Evolutionary conservation across 139 green algal genomes (phyloP).

Genomic region (Chlamydomonas eustigma): DNA sequence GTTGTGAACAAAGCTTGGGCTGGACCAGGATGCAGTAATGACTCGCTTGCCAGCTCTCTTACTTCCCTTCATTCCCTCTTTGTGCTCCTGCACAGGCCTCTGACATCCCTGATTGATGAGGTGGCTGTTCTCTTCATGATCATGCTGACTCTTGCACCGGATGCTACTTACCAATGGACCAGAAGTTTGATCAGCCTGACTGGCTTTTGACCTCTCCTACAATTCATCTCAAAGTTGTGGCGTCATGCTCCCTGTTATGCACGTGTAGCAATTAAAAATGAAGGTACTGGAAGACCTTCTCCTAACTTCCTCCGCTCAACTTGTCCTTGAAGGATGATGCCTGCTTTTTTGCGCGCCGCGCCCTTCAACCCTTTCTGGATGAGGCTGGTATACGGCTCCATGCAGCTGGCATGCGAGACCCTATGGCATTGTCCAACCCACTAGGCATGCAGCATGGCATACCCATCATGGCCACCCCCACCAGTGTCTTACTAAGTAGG

Average conservation of each 20-base stretch:
- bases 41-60: background rate
- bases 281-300: no score
- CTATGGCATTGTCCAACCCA: slow-evolving; percentile 1
- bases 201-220: no score
- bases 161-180: no score
- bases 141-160: no score
- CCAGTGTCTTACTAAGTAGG: background rate
- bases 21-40: background rate
- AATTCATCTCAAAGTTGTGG: no score
- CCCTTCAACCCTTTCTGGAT: slow-evolving; percentile 13
- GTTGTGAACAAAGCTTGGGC: slow-evolving; percentile 16
- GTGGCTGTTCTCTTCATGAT: no score
- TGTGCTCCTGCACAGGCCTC: background rate
- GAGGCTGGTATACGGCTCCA: background rate
- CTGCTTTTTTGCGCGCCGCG: background rate
- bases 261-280: no score
- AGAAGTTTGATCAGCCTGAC: no score
- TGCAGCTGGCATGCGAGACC: background rate
- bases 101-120: slow-evolving; percentile 1
- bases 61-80: background rate
- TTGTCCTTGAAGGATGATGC: background rate
- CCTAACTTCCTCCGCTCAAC: background rate
- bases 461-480: background rate
- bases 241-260: no score
- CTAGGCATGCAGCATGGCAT: slow-evolving; percentile 9